These are phyloP conservation scores for Globisporangium lucens DNA, from an alignment of 352 stramenopile species.

Conservation along the genomic window DNA sequence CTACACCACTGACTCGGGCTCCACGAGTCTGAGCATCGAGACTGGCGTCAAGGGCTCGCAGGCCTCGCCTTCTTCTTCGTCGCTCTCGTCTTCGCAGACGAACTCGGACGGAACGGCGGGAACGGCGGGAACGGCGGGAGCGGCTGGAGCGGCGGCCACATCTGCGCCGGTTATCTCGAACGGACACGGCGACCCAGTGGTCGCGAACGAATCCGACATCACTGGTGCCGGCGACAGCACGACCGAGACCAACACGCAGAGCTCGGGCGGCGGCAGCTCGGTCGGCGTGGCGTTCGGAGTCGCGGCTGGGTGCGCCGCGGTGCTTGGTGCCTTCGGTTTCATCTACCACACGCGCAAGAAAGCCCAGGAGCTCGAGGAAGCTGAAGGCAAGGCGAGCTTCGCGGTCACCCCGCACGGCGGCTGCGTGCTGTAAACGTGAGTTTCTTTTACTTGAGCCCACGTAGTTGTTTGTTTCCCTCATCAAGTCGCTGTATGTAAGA, in stretches of 20 bases:
- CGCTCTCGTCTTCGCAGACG: not conserved
- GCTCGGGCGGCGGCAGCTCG: not conserved
- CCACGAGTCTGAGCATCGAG: not conserved
- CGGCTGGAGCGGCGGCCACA: not conserved
- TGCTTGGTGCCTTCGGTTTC: slow-evolving; percentile 63
- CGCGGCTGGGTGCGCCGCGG: slow-evolving; percentile 27
- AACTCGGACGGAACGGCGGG: not conserved
- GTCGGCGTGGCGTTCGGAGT: slow-evolving; percentile 10
- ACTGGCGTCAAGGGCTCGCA: not conserved
- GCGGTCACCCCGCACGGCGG: slow-evolving; percentile 50
- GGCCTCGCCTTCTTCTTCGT: not conserved
- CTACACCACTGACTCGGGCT: not conserved
- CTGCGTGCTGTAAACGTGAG: slow-evolving; percentile 41
- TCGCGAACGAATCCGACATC: slow-evolving; percentile 14
- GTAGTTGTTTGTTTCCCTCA: not conserved
- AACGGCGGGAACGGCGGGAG: not conserved
- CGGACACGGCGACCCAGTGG: slow-evolving; percentile 21
- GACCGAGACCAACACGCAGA: slow-evolving; percentile 49
- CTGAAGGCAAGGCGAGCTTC: slow-evolving; percentile 45
- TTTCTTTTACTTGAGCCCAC: not conserved
- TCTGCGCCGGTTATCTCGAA: not conserved
- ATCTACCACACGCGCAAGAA: slow-evolving; percentile 77
- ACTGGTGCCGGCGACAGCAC: slow-evolving; percentile 23
- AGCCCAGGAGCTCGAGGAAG: slow-evolving; percentile 47
- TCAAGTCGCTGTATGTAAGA: slow-evolving; percentile 3